These are phyloP conservation scores for Fraxinus floribunda DNA, from an alignment of 305 asterid species.

Conservation along the genomic window DNA sequence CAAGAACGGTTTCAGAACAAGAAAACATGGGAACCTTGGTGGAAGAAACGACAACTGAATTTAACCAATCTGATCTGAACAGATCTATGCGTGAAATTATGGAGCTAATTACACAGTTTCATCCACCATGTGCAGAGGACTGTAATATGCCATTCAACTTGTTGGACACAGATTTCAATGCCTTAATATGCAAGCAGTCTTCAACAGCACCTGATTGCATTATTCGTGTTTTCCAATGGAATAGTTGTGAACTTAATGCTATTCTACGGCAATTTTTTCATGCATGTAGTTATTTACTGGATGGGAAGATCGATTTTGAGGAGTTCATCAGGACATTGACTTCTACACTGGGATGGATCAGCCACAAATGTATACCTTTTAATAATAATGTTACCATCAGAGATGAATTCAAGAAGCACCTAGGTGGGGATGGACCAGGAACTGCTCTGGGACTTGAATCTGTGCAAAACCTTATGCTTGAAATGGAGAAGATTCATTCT, in stretches of 20 bases:
- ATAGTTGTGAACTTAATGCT: conserved; percentile 26
- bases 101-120: conserved; percentile 36
- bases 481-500: conserved; percentile 50
- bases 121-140: conserved; percentile 15
- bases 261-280: conserved; percentile 30
- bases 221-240: conserved; percentile 44
- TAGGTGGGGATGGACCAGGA: conserved; percentile 52
- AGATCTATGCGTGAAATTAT: conserved; percentile 35
- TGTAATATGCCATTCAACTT: not conserved
- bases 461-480: conserved; percentile 48
- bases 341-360: conserved; percentile 39
- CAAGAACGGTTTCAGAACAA: conserved; percentile 23
- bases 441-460: conserved; percentile 48
- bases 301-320: conserved; percentile 37
- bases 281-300: conserved; percentile 33
- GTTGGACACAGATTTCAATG: not conserved
- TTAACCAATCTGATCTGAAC: conserved; percentile 23
- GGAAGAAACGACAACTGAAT: conserved; percentile 28
- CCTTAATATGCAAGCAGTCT: conserved; percentile 3
- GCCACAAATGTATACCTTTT: conserved; percentile 26
- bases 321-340: conserved; percentile 36
- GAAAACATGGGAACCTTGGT: conserved; percentile 13
- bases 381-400: conserved; percentile 25
- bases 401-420: conserved; percentile 49
- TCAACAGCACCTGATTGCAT: conserved; percentile 21